Conservation (phyloP, 1,284 basidiomycete species). For the Cryptococcus wingfieldii region DNA sequence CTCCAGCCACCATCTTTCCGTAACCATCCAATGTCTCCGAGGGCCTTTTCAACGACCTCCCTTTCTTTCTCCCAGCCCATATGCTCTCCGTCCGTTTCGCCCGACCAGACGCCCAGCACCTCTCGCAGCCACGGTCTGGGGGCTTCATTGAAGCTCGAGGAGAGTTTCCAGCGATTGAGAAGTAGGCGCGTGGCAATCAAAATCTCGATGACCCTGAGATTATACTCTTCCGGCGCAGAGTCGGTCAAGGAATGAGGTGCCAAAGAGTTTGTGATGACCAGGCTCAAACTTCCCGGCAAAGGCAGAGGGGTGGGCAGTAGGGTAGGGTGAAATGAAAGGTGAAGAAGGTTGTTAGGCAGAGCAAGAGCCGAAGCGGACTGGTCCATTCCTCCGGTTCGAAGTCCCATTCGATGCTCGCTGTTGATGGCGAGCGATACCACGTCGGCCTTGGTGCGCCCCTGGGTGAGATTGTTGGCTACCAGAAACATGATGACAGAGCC, state of each 20-base stretch:
- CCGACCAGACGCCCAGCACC: slow-evolving; percentile 54
- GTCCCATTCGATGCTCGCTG: slow-evolving; percentile 75
- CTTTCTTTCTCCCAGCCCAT: slow-evolving; percentile 18
- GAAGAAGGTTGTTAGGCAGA: slow-evolving; percentile 63
- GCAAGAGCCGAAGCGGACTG: slow-evolving; percentile 78
- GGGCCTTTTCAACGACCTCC: slow-evolving; percentile 50
- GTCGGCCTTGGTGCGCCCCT: slow-evolving; percentile 61
- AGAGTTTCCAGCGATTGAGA: slow-evolving; percentile 57
- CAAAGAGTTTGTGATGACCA: slow-evolving; percentile 79
- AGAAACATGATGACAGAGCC: slow-evolving; percentile 73
- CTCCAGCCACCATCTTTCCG: slow-evolving; percentile 34
- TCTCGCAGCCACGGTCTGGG: slow-evolving; percentile 38
- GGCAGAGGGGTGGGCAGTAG: slow-evolving; percentile 60
- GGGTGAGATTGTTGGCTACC: slow-evolving; percentile 64
- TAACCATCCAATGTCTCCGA: slow-evolving; percentile 55
- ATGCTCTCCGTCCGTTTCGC: slow-evolving; percentile 14
- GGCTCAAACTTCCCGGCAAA: slow-evolving; percentile 48
- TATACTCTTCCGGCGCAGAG: slow-evolving; percentile 71
- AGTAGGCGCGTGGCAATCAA: slow-evolving; percentile 72
- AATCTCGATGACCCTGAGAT: slow-evolving; percentile 80
- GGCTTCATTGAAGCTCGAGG: background rate
- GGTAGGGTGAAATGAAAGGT: slow-evolving; percentile 74
- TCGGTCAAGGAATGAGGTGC: slow-evolving; percentile 77
- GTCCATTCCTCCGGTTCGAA: slow-evolving; percentile 50
- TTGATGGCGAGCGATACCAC: slow-evolving; percentile 70